phyloP scores from a whole-genome alignment of 1,284 basidiomycete species.

The Marasmius tenuissimus region DNA sequence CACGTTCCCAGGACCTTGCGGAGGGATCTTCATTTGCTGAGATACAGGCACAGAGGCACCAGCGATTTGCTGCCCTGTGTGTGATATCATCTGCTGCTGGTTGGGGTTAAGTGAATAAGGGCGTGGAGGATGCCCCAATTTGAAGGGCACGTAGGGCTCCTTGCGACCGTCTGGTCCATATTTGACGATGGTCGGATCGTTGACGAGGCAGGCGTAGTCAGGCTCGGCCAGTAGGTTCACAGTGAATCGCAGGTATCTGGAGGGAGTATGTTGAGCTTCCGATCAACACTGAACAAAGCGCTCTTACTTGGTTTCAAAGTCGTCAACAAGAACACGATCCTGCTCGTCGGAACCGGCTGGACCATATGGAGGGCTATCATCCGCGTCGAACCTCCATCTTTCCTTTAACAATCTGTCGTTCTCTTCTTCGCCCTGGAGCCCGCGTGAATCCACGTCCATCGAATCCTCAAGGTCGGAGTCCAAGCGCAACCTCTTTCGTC shows the following conservation, averaged over 20 bases:
- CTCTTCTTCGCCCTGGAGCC: slow-evolving; percentile 41
- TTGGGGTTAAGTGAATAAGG: neutral
- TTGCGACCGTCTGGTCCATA: slow-evolving; percentile 37
- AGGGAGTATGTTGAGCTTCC: slow-evolving; percentile 1
- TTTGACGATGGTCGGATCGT: slow-evolving; percentile 43
- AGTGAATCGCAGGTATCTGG: slow-evolving; percentile 54
- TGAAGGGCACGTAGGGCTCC: slow-evolving; percentile 34
- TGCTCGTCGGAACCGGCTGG: slow-evolving; percentile 68
- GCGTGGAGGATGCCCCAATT: slow-evolving; percentile 36
- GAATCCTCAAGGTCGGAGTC: slow-evolving; percentile 24
- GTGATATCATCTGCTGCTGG: neutral
- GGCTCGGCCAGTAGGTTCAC: slow-evolving; percentile 53
- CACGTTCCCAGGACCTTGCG: neutral
- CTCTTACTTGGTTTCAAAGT: slow-evolving; percentile 61
- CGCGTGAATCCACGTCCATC: slow-evolving; percentile 28
- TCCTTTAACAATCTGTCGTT: slow-evolving; percentile 47
- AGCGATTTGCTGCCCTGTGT: neutral
- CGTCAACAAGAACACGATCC: slow-evolving; percentile 67
- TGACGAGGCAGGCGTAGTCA: slow-evolving; percentile 42
- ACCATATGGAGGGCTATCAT: slow-evolving; percentile 57
- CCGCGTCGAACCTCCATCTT: slow-evolving; percentile 70
- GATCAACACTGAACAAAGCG: slow-evolving; percentile 2
- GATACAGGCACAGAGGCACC: neutral
- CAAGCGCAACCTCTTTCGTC: slow-evolving; percentile 5
- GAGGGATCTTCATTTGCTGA: slow-evolving; percentile 1